Base-by-base conservation (phyloP, 2,329 filamentous ascomycete species). In the Lizonia empirigonia region DNA sequence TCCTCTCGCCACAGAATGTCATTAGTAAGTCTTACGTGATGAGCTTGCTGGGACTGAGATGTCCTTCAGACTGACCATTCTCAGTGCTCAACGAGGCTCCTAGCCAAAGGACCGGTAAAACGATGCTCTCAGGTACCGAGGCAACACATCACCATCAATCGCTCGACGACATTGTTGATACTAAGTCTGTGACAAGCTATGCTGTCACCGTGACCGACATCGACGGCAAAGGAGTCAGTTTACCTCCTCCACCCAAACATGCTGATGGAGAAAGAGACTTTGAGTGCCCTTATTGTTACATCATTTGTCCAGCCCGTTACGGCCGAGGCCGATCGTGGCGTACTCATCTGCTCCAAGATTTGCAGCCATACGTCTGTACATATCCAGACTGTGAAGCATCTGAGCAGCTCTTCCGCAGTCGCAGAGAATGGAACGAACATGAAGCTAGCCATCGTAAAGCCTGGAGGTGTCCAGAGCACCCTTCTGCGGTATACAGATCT, bases 261-360 rank as follows among this genome's bases (percentile, higher is more conserved):
- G 68, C 69, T 6, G 61, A 61, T 32, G 63, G 65, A 2, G 67
- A 72, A 13, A 67, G 62, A 24, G 71, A 74, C 42, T 74, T 74
- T 26, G 71, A 73, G 33, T 74, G 71, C 38, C 70, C 71, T 1
- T 73, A 70, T 46, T 74, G 71, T 42, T 73, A 64, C 44, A 66
- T 72, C n/a, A 72, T 74, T 16, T 74, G 71, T 37, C 71, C 71
- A 3, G 61, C 69, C n/a, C 56, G 70, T 44, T 73, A 74, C 26
- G 64, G 67, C 0, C 65, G 58, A 44, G 65, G 63, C 6, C 59
- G 69, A 32, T 41, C 68, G 8, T 74, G 70, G 71, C 65, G 64
- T 38, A 69, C 68, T 0, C 71, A 73, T 55, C 23, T 74, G 12
- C 51, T 73, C 13, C 69, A 73, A 45, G 71, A 74, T 35, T 46